A percentile compares a stretch with the other conserved stretches of the same genome.
Conservation (phyloP, 176 grass and related monocot genomes). For the Otatea glauca region DNA sequence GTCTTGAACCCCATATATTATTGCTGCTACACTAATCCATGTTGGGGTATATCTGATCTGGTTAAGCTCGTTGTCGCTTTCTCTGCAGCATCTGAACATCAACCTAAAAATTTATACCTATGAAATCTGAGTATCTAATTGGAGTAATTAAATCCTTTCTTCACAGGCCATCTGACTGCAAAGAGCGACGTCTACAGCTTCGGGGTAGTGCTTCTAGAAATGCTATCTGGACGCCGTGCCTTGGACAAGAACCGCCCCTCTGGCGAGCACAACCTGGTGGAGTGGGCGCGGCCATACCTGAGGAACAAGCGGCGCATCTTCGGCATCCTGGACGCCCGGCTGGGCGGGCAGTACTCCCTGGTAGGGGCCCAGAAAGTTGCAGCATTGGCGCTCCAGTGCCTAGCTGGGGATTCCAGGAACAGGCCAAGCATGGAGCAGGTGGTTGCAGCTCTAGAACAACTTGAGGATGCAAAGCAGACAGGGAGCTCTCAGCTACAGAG, state of each 20-base stretch:
- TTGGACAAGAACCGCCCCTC: conserved; percentile 73
- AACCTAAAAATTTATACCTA: not conserved
- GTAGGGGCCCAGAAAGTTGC: conserved; percentile 57
- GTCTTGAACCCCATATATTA: not conserved
- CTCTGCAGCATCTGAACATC: not conserved
- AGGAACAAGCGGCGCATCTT: conserved; percentile 52
- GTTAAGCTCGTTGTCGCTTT: conserved; percentile 1
- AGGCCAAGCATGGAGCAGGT: conserved; percentile 70
- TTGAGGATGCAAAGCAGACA: conserved; percentile 54
- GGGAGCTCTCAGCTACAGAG: not conserved
- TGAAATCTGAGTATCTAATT: not conserved
- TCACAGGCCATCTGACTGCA: conserved; percentile 62
- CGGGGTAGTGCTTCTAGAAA: conserved; percentile 66
- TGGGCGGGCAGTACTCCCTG: conserved; percentile 61
- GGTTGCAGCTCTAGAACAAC: conserved; percentile 50
- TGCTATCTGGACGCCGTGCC: conserved; percentile 56
- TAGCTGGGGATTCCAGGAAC: conserved; percentile 51
- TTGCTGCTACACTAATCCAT: not conserved
- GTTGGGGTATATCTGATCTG: conserved; percentile 5
- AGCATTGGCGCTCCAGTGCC: conserved; percentile 53
- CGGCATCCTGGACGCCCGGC: conserved; percentile 54
- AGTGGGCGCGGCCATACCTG: conserved; percentile 74
- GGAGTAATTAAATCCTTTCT: not conserved
- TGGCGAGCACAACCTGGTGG: conserved; percentile 72
- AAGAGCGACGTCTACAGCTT: conserved; percentile 84